A percentile compares a stretch with the other conserved stretches of the same genome.
Conservation (phyloP, 108 stramenopile species). For the Hondaea fermentalgiana region DNA sequence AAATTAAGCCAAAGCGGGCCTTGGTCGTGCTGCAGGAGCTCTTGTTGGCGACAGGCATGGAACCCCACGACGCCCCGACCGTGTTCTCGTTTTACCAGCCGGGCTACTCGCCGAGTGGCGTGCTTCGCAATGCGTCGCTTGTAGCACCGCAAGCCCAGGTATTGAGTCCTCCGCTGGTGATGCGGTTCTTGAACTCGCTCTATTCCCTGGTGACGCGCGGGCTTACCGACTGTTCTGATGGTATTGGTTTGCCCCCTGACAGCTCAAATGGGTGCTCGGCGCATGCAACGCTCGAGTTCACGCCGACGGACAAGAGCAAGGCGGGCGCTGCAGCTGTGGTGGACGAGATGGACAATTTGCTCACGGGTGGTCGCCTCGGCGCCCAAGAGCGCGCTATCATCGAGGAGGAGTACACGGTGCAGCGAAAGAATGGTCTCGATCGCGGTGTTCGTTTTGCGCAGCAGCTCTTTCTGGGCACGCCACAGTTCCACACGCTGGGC, state of each 20-base stretch:
- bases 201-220: conserved; percentile 49
- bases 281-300: too few relatives aligned
- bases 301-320: too few relatives aligned
- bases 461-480: conserved; percentile 41
- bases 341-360: conserved; percentile 43
- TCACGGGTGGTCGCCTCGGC: conserved; percentile 52
- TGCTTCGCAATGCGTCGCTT: conserved; percentile 27
- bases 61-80: conserved; percentile 39
- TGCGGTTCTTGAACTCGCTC: conserved; percentile 46
- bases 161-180: conserved; percentile 27
- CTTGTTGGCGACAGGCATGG: conserved; percentile 43
- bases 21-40: conserved; percentile 2
- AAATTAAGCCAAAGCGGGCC: conserved; percentile 26
- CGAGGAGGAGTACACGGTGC: conserved; percentile 26
- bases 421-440: not conserved
- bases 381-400: conserved; percentile 32
- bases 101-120: conserved; percentile 41
- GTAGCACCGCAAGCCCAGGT: conserved; percentile 47
- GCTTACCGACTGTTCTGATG: conserved; percentile 20
- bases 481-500: conserved; percentile 51
- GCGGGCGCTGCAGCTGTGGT: conserved; percentile 26
- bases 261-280: not conserved
- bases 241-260: not conserved
- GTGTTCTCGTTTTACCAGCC: conserved; percentile 60
- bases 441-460: conserved; percentile 27